Conservation (phyloP, 2,329 filamentous ascomycete species). For the Sclerotinia spermophila region DNA sequence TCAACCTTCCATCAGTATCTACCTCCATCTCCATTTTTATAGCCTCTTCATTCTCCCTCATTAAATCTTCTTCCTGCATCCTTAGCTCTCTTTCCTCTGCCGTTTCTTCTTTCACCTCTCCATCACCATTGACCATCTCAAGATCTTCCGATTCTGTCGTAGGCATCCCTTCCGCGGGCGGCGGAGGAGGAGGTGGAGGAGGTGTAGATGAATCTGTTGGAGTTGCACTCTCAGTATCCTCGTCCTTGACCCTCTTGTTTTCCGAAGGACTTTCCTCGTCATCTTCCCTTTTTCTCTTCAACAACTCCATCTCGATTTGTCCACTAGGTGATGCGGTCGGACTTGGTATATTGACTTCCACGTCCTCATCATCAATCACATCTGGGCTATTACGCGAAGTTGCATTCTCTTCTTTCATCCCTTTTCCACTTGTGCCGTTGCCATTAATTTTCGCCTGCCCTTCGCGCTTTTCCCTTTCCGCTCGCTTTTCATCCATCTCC, state of each 20-base stretch:
- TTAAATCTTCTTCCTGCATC: slow-evolving; percentile 29
- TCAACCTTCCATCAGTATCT: slow-evolving; percentile 62
- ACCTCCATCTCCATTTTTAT: slow-evolving; percentile 31
- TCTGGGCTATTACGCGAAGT: slow-evolving; percentile 29
- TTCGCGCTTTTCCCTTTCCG: slow-evolving; percentile 39
- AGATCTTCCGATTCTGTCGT: not conserved
- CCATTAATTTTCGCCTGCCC: slow-evolving; percentile 24
- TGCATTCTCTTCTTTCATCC: not conserved
- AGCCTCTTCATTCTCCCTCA: slow-evolving; percentile 36
- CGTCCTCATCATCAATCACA: slow-evolving; percentile 31
- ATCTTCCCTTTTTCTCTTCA: slow-evolving; percentile 62
- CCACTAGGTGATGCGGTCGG: slow-evolving; percentile 10
- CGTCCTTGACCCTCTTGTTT: slow-evolving; percentile 35
- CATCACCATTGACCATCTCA: not conserved
- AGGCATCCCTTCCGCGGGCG: slow-evolving; percentile 26
- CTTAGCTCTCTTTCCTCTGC: slow-evolving; percentile 28
- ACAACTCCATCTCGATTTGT: slow-evolving; percentile 26
- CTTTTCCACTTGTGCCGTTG: slow-evolving; percentile 9
- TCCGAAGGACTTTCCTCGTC: slow-evolving; percentile 33
- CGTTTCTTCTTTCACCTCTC: slow-evolving; percentile 21
- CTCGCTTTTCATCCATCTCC: slow-evolving; percentile 64
- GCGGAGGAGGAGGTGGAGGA: slow-evolving; percentile 33
- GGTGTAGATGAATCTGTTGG: slow-evolving; percentile 17
- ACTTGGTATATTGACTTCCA: slow-evolving; percentile 11
- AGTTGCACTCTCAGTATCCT: not conserved